A percentile compares a stretch with the other conserved stretches of the same genome.
phyloP scores from a whole-genome alignment of 129 eudicot genomes.

The Pulicaria dysenterica region DNA sequence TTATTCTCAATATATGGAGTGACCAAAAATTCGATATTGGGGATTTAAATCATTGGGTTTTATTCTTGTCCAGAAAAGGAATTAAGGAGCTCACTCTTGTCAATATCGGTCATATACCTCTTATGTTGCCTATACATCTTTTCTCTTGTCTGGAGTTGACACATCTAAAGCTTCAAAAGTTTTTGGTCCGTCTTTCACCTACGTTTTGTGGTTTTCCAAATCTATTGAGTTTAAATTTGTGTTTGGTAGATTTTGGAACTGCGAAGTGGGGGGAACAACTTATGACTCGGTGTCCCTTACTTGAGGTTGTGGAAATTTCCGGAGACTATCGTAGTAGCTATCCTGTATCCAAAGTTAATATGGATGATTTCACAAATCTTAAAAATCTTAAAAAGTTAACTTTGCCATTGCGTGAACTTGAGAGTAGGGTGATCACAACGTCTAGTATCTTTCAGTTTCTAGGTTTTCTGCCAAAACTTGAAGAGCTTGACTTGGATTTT shows the following conservation, averaged over 20 bases:
- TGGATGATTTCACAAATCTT: constrained; percentile 7
- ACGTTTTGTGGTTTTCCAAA: constrained; percentile 14
- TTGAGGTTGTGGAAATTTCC: background rate
- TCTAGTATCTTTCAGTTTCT: background rate
- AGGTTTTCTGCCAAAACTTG: constrained; percentile 1
- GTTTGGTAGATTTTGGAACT: background rate
- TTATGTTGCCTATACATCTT: background rate
- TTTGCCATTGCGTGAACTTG: background rate
- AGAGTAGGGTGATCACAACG: background rate
- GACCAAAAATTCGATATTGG: background rate
- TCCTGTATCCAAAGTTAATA: background rate
- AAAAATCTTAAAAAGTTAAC: background rate
- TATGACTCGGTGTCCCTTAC: background rate
- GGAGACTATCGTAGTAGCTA: no score
- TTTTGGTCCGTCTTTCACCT: background rate
- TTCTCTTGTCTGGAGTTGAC: background rate
- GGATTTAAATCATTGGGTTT: background rate
- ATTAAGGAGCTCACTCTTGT: background rate
- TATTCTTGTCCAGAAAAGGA: constrained; percentile 2
- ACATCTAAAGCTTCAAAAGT: background rate
- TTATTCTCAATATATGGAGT: background rate
- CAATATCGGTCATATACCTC: background rate
- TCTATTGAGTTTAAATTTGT: background rate
- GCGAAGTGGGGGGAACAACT: background rate
- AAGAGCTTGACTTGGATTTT: constrained; percentile 11